Percentiles rank a stretch among this genome's conserved stretches.
These are phyloP conservation scores for Escallonia herrerae DNA, from an alignment of 129 eudicot species.

Conservation along the genomic window DNA sequence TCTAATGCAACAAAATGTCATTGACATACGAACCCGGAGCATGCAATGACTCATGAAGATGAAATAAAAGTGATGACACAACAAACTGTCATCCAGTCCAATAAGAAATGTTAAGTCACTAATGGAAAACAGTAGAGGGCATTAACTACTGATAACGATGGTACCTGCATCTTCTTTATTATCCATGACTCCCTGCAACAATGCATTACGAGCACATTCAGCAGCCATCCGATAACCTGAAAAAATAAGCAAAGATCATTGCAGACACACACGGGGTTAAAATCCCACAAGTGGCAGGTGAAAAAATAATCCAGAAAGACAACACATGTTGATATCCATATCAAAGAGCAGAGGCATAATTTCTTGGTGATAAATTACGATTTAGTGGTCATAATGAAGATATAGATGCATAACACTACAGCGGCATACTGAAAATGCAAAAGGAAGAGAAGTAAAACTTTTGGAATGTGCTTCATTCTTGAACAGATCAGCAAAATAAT, in stretches of 20 bases:
- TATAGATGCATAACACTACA: too few relatives aligned
- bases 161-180: constrained; percentile 74
- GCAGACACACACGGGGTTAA: neutral
- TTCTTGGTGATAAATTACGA: neutral
- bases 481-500: too few relatives aligned
- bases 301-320: neutral
- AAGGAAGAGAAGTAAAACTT: too few relatives aligned
- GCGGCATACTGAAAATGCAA: too few relatives aligned
- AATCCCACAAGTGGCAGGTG: neutral
- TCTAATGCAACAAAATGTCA: too few relatives aligned
- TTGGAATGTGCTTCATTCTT: too few relatives aligned
- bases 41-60: neutral
- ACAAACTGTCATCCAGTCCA: neutral
- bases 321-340: neutral
- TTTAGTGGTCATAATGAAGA: too few relatives aligned
- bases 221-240: constrained; percentile 91
- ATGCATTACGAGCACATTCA: constrained; percentile 74
- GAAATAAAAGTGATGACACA: neutral
- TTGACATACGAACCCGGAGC: neutral
- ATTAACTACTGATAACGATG: neutral
- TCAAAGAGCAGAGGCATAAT: neutral
- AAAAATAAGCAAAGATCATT: constrained; percentile 8
- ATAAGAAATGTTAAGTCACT: too few relatives aligned
- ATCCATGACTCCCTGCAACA: constrained; percentile 69
- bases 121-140: too few relatives aligned